These are phyloP conservation scores for Lizonia empirigonia DNA, from an alignment of 2,329 filamentous ascomycete species.

Conservation along the genomic window DNA sequence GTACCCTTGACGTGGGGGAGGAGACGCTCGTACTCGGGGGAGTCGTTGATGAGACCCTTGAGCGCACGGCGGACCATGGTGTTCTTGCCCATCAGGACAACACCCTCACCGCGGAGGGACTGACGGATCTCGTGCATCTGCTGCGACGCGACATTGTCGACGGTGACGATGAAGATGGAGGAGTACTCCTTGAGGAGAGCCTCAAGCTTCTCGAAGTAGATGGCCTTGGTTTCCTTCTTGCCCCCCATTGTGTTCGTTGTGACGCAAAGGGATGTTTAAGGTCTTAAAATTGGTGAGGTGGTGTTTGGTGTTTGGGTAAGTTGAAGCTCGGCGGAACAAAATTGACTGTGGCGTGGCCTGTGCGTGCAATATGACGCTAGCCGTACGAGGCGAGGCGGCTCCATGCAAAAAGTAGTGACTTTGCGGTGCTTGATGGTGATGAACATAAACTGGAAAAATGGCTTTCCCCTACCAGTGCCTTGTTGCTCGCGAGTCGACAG, in stretches of 20 bases:
- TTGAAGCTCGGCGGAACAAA: constrained; percentile 23
- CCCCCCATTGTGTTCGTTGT: constrained; percentile 93
- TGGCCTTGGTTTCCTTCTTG: constrained; percentile 93
- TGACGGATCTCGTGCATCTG: constrained; percentile 99
- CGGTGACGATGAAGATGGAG: constrained; percentile 93
- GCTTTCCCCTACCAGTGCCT: constrained; percentile 51
- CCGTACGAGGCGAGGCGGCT: constrained; percentile 16
- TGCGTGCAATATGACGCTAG: constrained; percentile 25
- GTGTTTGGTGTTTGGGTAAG: constrained; percentile 31
- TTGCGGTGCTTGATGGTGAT: constrained; percentile 5
- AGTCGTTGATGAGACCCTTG: constrained; percentile 88
- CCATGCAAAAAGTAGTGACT: constrained; percentile 12
- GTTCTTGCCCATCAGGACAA: constrained; percentile 99
- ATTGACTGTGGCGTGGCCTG: constrained; percentile 34
- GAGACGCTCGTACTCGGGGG: constrained; percentile 97
- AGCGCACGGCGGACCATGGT: constrained; percentile 99
- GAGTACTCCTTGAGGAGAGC: constrained; percentile 92
- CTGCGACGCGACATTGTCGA: constrained; percentile 99
- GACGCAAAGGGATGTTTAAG: constrained; percentile 99
- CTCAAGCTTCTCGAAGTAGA: constrained; percentile 99
- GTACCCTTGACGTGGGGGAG: constrained; percentile 87
- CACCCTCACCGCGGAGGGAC: constrained; percentile 85
- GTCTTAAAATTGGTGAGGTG: constrained; percentile 56
- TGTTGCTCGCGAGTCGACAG: constrained; percentile 24
- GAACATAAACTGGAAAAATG: constrained; percentile 26